Conservation (phyloP, 2,329 filamentous ascomycete genomes). For the Colletotrichum tamarilloi region DNA sequence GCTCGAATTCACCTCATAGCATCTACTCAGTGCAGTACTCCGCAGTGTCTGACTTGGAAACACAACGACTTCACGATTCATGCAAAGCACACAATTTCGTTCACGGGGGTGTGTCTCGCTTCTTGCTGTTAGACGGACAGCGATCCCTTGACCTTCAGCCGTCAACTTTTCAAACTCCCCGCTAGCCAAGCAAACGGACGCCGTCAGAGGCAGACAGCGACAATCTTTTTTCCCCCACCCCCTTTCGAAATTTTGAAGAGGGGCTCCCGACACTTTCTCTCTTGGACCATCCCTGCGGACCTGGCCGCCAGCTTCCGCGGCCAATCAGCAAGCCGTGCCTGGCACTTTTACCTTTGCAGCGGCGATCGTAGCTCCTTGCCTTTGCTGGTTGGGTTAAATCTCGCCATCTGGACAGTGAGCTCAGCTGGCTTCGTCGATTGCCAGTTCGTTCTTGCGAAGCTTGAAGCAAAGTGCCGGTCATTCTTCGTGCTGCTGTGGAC, state of each 20-base stretch:
- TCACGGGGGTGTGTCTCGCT: not conserved
- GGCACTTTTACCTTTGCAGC: conserved; percentile 46
- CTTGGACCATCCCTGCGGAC: conserved; percentile 43
- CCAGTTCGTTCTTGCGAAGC: not conserved
- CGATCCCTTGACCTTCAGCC: not conserved
- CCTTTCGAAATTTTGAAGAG: conserved; percentile 34
- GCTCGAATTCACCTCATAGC: not conserved
- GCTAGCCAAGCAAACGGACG: conserved; percentile 8
- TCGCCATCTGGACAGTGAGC: not conserved
- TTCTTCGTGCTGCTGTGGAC: not conserved
- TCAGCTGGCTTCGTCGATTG: conserved; percentile 34
- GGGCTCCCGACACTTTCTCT: conserved; percentile 19
- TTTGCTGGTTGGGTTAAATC: not conserved
- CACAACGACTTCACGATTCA: not conserved
- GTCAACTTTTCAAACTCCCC: conserved; percentile 6
- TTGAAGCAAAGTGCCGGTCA: conserved; percentile 24
- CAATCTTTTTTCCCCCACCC: conserved; percentile 32
- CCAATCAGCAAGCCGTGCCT: conserved; percentile 55
- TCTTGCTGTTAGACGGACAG: not conserved
- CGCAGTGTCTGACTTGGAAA: not conserved
- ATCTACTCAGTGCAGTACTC: not conserved
- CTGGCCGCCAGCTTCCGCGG: conserved; percentile 45
- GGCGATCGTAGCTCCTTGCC: conserved; percentile 26
- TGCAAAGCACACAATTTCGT: not conserved
- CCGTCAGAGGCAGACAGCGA: conserved; percentile 34